Conservation (phyloP, 257 asterid genomes). For the Penstemon eatonii region DNA sequence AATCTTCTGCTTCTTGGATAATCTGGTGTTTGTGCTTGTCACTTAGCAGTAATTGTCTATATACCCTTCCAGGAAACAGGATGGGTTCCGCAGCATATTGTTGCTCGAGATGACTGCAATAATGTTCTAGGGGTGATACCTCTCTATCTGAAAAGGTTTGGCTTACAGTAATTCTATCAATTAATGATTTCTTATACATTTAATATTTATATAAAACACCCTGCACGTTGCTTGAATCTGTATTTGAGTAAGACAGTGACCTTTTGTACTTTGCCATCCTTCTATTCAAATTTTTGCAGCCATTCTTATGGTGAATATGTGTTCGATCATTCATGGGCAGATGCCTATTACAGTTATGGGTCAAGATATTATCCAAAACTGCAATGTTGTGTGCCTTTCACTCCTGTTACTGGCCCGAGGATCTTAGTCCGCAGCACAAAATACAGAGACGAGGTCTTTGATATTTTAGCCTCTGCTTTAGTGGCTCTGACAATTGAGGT, state of each 20-base stretch:
- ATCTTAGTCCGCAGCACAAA: constrained; percentile 76
- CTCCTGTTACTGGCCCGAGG: constrained; percentile 95
- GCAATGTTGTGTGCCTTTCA: constrained; percentile 89
- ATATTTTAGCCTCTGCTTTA: constrained; percentile 81
- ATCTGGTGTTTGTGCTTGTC: constrained; percentile 18
- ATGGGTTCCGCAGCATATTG: constrained; percentile 87
- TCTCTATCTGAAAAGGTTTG: constrained; percentile 90
- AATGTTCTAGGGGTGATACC: constrained; percentile 86
- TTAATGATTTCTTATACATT: not conserved
- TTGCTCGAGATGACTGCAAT: constrained; percentile 66
- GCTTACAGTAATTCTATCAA: constrained; percentile 17
- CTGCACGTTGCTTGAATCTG: not conserved
- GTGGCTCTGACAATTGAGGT: constrained; percentile 80
- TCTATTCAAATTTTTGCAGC: constrained; percentile 52
- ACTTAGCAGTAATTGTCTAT: constrained; percentile 29
- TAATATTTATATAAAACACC: too few species aligned
- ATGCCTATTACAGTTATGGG: constrained; percentile 83
- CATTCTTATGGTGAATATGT: constrained; percentile 99
- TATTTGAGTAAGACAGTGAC: constrained; percentile 8
- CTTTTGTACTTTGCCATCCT: constrained; percentile 30
- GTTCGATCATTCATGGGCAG: constrained; percentile 99
- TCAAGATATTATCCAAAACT: constrained; percentile 91
- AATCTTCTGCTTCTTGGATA: constrained; percentile 13
- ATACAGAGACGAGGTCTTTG: constrained; percentile 74
- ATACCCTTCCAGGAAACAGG: constrained; percentile 75